Evolutionary conservation across 2,329 filamentous ascomycete species (phyloP).

Genomic region (Cordyceps cicadae): DNA sequence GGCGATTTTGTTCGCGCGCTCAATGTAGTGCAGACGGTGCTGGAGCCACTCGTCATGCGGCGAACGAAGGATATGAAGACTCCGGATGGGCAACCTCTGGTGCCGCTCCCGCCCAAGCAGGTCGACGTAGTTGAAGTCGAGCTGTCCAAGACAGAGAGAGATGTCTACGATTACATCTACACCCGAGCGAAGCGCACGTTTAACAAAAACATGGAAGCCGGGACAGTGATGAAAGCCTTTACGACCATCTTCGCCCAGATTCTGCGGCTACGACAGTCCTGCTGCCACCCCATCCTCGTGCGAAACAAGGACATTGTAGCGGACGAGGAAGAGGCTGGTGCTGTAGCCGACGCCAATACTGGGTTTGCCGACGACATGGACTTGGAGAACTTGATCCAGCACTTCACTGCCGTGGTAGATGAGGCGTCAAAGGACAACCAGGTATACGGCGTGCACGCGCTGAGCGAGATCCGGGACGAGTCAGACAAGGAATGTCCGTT

Average conservation of each 20-base stretch:
- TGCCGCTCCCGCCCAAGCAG: slow-evolving; percentile 70
- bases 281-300: slow-evolving; percentile 86
- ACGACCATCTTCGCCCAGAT: slow-evolving; percentile 98
- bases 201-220: slow-evolving; percentile 77
- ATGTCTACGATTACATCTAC: slow-evolving; percentile 89
- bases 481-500: slow-evolving; percentile 86
- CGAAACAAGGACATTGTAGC: slow-evolving; percentile 76
- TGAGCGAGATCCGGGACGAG: slow-evolving; percentile 87
- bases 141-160: slow-evolving; percentile 73
- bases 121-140: slow-evolving; percentile 85
- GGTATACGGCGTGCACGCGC: slow-evolving; percentile 71
- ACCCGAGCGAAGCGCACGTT: slow-evolving; percentile 76
- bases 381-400: slow-evolving; percentile 72
- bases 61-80: slow-evolving; percentile 98
- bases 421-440: slow-evolving; percentile 53
- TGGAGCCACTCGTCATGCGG: slow-evolving; percentile 90
- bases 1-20: slow-evolving; percentile 89
- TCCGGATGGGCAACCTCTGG: slow-evolving; percentile 65
- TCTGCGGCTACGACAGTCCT: slow-evolving; percentile 81
- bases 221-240: slow-evolving; percentile 89
- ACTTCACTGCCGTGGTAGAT: slow-evolving; percentile 65
- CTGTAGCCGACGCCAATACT: slow-evolving; percentile 65
- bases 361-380: slow-evolving; percentile 95
- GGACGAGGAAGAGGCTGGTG: slow-evolving; percentile 75
- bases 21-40: slow-evolving; percentile 92